phyloP scores from a whole-genome alignment of 2,329 filamentous ascomycete genomes.

The Magnaporthiopsis incrustans region DNA sequence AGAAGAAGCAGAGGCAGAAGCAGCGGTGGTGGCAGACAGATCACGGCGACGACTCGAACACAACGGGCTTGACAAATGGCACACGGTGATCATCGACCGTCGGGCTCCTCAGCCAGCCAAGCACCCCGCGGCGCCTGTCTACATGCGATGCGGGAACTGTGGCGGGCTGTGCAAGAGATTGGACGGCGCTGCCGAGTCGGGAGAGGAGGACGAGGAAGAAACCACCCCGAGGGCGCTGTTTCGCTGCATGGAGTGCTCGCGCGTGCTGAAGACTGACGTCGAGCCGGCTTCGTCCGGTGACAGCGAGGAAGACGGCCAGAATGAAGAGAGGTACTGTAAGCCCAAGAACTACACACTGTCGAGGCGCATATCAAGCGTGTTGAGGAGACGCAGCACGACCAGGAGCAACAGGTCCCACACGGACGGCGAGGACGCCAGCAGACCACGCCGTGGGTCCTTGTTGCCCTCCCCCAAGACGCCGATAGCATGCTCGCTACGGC shows the following conservation, averaged over 20 bases:
- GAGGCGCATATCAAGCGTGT: neutral
- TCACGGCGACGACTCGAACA: neutral
- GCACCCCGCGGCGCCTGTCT: neutral
- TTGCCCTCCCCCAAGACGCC: neutral
- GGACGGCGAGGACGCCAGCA: neutral
- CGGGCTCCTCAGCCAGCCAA: too few relatives aligned
- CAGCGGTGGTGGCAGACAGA: neutral
- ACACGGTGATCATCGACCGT: too few relatives aligned
- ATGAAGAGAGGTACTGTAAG: neutral
- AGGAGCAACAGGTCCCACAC: neutral
- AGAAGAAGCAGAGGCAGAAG: neutral
- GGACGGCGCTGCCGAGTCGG: neutral
- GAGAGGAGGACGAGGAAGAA: neutral
- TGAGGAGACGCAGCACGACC: neutral
- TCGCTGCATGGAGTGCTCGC: constrained; percentile 7
- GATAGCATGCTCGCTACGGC: neutral
- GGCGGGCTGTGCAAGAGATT: neutral
- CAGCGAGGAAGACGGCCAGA: neutral
- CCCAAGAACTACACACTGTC: neutral
- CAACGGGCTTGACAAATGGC: neutral
- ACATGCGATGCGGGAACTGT: constrained; percentile 4
- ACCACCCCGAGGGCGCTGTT: neutral
- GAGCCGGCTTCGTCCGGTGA: neutral
- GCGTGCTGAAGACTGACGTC: neutral
- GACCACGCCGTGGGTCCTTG: neutral